These are phyloP conservation scores for Penicillium goetzii DNA, from an alignment of 495 filamentous ascomycete species.

Conservation along the genomic window DNA sequence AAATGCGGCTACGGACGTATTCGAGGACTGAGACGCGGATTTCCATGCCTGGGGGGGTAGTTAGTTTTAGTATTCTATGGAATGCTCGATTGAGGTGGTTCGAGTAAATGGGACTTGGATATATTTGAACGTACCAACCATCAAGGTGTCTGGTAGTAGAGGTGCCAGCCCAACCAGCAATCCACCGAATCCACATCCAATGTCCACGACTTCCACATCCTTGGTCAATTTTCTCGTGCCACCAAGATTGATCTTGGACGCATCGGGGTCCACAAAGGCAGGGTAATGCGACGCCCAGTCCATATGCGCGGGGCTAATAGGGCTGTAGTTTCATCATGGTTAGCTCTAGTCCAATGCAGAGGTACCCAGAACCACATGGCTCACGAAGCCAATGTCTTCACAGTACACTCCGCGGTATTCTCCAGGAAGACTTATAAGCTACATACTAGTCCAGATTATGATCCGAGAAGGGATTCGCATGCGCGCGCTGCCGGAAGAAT, in stretches of 20 bases:
- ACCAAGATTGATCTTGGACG: constrained; percentile 36
- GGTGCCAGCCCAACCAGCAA: constrained; percentile 85
- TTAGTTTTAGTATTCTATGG: background rate
- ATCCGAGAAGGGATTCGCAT: constrained; percentile 97
- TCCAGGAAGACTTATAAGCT: background rate
- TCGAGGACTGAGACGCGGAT: constrained; percentile 87
- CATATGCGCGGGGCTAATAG: constrained; percentile 80
- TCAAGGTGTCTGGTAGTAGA: constrained; percentile 75
- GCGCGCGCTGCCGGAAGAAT: constrained; percentile 93
- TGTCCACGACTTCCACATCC: constrained; percentile 91
- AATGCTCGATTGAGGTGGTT: background rate
- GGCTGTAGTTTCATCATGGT: constrained; percentile 54
- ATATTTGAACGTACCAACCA: constrained; percentile 64
- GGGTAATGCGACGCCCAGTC: constrained; percentile 88
- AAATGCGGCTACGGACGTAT: constrained; percentile 84
- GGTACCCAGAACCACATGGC: background rate
- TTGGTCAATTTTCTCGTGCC: constrained; percentile 56
- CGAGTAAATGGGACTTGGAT: background rate
- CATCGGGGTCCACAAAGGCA: constrained; percentile 56
- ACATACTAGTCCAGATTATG: constrained; percentile 84
- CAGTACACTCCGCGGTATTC: background rate
- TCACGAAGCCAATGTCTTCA: background rate
- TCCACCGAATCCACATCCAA: constrained; percentile 95
- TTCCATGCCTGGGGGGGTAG: constrained; percentile 66
- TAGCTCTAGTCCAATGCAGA: constrained; percentile 17